These are phyloP conservation scores for Sinapis alba DNA, from an alignment of 441 rosid species.

Conservation along the genomic window DNA sequence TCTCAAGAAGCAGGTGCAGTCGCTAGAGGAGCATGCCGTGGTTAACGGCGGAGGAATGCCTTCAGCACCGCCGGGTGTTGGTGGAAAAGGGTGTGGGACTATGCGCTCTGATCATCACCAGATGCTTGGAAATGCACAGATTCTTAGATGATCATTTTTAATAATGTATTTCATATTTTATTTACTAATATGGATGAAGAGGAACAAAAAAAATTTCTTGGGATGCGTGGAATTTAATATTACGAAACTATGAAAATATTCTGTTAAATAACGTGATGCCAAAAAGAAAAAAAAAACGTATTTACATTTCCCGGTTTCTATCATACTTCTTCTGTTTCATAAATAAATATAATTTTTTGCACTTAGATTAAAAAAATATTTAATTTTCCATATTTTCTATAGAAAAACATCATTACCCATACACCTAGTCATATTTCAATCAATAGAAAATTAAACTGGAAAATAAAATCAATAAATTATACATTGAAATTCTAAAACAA, in stretches of 20 bases:
- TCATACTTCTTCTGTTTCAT: too few relatives aligned
- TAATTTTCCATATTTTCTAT: too few relatives aligned
- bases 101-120: constrained; percentile 40
- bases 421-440: too few relatives aligned
- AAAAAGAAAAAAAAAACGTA: too few relatives aligned
- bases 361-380: too few relatives aligned
- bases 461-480: too few relatives aligned
- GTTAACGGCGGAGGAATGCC: constrained; percentile 40
- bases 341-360: too few relatives aligned
- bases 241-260: neutral
- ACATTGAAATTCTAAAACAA: too few relatives aligned
- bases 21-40: constrained; percentile 63
- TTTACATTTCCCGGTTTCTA: neutral
- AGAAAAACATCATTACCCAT: too few relatives aligned
- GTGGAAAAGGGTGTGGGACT: constrained; percentile 47
- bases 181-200: constrained; percentile 6
- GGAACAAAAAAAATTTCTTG: neutral
- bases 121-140: constrained; percentile 55
- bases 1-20: constrained; percentile 83
- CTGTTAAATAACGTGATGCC: neutral
- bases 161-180: constrained; percentile 1
- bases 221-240: constrained; percentile 13
- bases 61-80: constrained; percentile 8
- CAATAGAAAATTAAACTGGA: too few relatives aligned
- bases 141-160: constrained; percentile 47